phyloP scores from a whole-genome alignment of 1,139 yeast genomes.

The Taphrina populina region DNA sequence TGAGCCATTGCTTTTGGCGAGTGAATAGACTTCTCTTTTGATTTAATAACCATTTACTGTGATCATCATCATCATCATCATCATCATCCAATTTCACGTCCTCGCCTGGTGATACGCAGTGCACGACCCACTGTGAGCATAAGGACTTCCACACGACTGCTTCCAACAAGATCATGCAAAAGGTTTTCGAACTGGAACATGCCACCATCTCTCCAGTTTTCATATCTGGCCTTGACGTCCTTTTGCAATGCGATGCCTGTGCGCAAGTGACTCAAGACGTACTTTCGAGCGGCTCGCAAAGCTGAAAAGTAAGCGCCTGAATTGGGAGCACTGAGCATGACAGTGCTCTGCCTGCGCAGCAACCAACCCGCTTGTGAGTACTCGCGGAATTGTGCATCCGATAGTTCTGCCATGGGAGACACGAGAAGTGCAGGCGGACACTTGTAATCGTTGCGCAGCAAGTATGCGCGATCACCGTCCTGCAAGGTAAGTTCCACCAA shows the following conservation, averaged over 20 bases:
- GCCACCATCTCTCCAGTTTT: slow-evolving; percentile 28
- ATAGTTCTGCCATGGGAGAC: background rate
- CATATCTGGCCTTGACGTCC: slow-evolving; percentile 25
- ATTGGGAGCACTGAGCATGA: slow-evolving; percentile 12
- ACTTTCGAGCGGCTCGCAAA: slow-evolving; percentile 12
- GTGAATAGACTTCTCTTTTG: no score
- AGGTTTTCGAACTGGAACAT: slow-evolving; percentile 10
- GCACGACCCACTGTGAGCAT: slow-evolving; percentile 23
- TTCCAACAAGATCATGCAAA: slow-evolving; percentile 29
- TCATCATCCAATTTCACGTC: slow-evolving; percentile 11
- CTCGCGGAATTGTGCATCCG: slow-evolving; percentile 13
- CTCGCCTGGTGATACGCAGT: slow-evolving; percentile 21
- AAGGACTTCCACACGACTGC: slow-evolving; percentile 19
- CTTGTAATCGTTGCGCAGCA: slow-evolving; percentile 11
- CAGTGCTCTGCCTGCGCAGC: slow-evolving; percentile 12
- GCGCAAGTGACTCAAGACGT: slow-evolving; percentile 7
- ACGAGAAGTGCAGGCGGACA: slow-evolving; percentile 5
- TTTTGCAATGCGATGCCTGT: slow-evolving; percentile 20
- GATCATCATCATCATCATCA: background rate
- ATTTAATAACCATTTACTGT: no score
- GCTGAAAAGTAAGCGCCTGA: slow-evolving; percentile 6
- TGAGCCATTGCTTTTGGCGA: background rate
- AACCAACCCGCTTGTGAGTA: slow-evolving; percentile 15
- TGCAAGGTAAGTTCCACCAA: slow-evolving; percentile 13
- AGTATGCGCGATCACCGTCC: slow-evolving; percentile 19